Evolutionary conservation across 306 rosid species (phyloP).

Genomic region (Citrullus colocynthis): DNA sequence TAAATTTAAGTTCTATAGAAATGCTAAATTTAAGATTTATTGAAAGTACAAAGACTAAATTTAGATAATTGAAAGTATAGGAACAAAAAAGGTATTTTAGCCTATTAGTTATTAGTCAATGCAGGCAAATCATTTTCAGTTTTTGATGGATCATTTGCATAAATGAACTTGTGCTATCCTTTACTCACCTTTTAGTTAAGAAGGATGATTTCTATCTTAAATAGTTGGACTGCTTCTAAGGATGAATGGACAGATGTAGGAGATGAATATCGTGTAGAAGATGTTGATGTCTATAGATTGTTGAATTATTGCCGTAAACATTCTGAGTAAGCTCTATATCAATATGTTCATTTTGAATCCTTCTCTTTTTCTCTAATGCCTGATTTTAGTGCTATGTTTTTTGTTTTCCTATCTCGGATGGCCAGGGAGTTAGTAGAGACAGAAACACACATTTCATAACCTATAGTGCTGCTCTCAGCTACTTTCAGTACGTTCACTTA

Average conservation of each 20-base stretch:
- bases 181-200: conserved; percentile 41
- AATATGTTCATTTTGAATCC: not conserved
- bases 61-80: no score
- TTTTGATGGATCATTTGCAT: not conserved
- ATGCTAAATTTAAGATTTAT: no score
- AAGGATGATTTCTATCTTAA: conserved; percentile 54
- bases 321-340: conserved; percentile 23
- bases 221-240: conserved; percentile 49
- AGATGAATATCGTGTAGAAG: conserved; percentile 15
- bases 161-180: conserved; percentile 23
- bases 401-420: not conserved
- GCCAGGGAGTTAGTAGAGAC: not conserved
- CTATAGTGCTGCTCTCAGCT: not conserved
- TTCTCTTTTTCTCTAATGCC: not conserved
- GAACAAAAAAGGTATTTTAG: no score
- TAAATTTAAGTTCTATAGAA: no score
- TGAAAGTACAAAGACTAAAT: no score
- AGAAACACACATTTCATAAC: not conserved
- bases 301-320: conserved; percentile 52
- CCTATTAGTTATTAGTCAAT: not conserved
- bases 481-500: not conserved
- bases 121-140: not conserved
- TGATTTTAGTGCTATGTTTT: not conserved
- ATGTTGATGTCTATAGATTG: conserved; percentile 32
- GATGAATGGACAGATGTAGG: conserved; percentile 19